A percentile compares a stretch with the other conserved stretches of the same genome.
Conservation (phyloP, 768 basidiomycete genomes). For the Lactarius psammicola region DNA sequence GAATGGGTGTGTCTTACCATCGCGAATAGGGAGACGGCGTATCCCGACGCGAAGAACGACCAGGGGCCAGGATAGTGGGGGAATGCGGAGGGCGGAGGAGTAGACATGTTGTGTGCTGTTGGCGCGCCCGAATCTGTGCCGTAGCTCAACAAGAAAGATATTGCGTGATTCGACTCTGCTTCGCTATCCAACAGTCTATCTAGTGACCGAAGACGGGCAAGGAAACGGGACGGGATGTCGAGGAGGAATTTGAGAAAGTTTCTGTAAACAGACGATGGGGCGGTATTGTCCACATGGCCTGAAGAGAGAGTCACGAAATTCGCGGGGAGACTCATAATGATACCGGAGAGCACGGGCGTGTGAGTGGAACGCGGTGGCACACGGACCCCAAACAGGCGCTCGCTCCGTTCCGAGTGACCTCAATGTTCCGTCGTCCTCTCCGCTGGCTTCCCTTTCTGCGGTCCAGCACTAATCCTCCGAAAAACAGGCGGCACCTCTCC, state of each 20-base stretch:
- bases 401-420: background rate
- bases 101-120: slow-evolving; percentile 15
- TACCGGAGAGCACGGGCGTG: background rate
- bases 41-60: slow-evolving; percentile 72
- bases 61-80: slow-evolving; percentile 55
- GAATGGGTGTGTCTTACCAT: slow-evolving; percentile 46
- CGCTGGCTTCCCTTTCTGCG: background rate
- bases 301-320: background rate
- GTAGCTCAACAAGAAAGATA: slow-evolving; percentile 1
- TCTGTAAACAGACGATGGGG: background rate
- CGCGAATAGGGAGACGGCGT: slow-evolving; percentile 62
- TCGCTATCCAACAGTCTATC: slow-evolving; percentile 15
- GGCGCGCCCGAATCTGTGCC: slow-evolving; percentile 13
- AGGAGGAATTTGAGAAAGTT: slow-evolving; percentile 11
- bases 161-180: slow-evolving; percentile 7
- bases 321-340: slow-evolving; percentile 11
- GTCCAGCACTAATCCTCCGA: background rate
- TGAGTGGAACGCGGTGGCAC: background rate
- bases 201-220: slow-evolving; percentile 15
- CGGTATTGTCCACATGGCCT: background rate
- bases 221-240: slow-evolving; percentile 8
- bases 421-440: background rate
- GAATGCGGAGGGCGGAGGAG: slow-evolving; percentile 23
- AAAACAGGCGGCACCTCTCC: background rate
- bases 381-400: background rate